phyloP scores from a whole-genome alignment of 2,329 filamentous ascomycete species.

The Lachnellula arida region DNA sequence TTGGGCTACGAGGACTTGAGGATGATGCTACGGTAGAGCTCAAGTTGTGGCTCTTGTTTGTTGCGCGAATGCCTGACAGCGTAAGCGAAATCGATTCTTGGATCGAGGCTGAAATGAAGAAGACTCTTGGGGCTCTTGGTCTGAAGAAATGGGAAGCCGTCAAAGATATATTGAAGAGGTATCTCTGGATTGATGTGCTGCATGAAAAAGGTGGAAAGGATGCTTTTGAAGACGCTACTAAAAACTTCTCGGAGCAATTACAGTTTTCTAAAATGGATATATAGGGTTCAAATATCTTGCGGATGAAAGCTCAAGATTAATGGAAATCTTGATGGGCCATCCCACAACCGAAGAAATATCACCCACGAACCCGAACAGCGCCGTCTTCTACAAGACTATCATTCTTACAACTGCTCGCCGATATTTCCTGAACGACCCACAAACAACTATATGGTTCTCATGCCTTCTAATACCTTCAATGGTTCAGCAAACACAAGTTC shows the following conservation, averaged over 20 bases:
- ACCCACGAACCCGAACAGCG: neutral
- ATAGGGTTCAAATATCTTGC: neutral
- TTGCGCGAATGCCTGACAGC: neutral
- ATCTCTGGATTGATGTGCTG: constrained; percentile 7
- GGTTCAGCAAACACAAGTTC: constrained; percentile 22
- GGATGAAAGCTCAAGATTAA: neutral
- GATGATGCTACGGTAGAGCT: neutral
- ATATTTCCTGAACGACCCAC: neutral
- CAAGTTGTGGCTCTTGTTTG: constrained; percentile 4
- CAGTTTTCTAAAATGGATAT: neutral
- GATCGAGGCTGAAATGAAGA: neutral
- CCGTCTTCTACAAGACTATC: neutral
- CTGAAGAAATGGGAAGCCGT: neutral
- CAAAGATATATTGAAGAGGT: neutral
- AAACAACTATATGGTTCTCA: neutral
- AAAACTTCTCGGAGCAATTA: neutral
- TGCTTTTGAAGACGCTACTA: neutral
- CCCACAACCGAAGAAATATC: neutral
- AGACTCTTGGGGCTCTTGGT: neutral
- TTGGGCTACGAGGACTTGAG: neutral
- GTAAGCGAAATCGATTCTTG: neutral
- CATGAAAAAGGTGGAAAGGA: neutral
- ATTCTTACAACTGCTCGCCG: neutral
- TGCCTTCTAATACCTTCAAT: neutral
- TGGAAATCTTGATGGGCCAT: neutral